A percentile compares a stretch with the other conserved stretches of the same genome.
Evolutionary conservation across 2,329 filamentous ascomycete species (phyloP).

Genomic region (Akanthomyces lecanii): DNA sequence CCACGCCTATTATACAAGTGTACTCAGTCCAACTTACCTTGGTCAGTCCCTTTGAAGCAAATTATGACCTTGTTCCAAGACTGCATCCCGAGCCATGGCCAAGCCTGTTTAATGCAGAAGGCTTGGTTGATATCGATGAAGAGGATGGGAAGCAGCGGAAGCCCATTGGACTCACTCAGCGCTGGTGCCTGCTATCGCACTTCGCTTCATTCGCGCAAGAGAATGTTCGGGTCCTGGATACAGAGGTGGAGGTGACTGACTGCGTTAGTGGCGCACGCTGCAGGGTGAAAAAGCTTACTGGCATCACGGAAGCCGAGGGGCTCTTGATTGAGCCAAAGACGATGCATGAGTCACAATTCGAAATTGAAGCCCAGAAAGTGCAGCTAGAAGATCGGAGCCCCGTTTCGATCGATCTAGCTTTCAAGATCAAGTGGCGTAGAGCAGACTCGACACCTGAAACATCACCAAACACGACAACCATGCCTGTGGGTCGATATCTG

Average conservation of each 20-base stretch:
- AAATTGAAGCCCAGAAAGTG: slow-evolving; percentile 68
- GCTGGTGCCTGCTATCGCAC: slow-evolving; percentile 71
- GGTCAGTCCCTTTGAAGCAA: slow-evolving; percentile 83
- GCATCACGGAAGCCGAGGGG: slow-evolving; percentile 36
- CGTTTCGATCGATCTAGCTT: slow-evolving; percentile 67
- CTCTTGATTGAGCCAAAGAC: slow-evolving; percentile 58
- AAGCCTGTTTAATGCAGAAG: slow-evolving; percentile 69
- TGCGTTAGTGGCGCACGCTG: slow-evolving; percentile 61
- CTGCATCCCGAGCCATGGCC: slow-evolving; percentile 80
- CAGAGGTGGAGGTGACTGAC: slow-evolving; percentile 58
- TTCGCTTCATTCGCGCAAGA: slow-evolving; percentile 75
- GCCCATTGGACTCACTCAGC: slow-evolving; percentile 66
- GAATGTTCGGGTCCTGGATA: slow-evolving; percentile 58
- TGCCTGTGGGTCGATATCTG: slow-evolving; percentile 75
- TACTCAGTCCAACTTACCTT: slow-evolving; percentile 66
- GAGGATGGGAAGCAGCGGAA: slow-evolving; percentile 26
- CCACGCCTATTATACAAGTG: slow-evolving; percentile 75
- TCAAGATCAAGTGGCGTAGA: slow-evolving; percentile 76
- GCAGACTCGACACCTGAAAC: slow-evolving; percentile 30
- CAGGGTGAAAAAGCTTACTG: slow-evolving; percentile 37
- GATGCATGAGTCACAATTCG: slow-evolving; percentile 68
- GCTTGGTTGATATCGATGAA: slow-evolving; percentile 35
- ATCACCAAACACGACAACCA: slow-evolving; percentile 56
- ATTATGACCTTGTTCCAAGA: slow-evolving; percentile 79
- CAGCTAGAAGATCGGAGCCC: slow-evolving; percentile 78